phyloP scores from a whole-genome alignment of 1,139 yeast species.

The Scheffersomyces cryptocercus region DNA sequence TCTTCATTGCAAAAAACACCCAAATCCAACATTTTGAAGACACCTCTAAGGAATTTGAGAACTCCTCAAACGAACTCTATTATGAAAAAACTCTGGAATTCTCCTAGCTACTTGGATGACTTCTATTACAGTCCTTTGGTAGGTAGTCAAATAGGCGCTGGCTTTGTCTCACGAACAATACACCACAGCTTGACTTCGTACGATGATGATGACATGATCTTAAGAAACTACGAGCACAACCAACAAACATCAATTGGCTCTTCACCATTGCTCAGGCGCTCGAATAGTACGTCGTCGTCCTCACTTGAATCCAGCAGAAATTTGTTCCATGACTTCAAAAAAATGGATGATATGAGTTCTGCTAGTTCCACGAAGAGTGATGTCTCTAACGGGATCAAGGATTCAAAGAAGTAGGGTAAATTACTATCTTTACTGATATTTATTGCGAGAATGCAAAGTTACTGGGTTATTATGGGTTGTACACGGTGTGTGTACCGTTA shows the following conservation, averaged over 20 bases:
- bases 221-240: slow-evolving; percentile 42
- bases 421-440: no score
- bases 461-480: no score
- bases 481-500: no score
- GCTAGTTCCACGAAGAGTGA: slow-evolving; percentile 6
- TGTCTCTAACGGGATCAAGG: slow-evolving; percentile 1
- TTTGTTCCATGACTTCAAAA: slow-evolving; percentile 21
- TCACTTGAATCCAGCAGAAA: slow-evolving; percentile 16
- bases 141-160: slow-evolving; percentile 23
- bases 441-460: no score
- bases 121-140: slow-evolving; percentile 61
- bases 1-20: slow-evolving; percentile 23
- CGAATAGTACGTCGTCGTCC: slow-evolving; percentile 6
- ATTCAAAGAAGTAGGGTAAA: no score
- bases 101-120: slow-evolving; percentile 68
- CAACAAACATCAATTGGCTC: slow-evolving; percentile 9
- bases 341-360: slow-evolving; percentile 9
- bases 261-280: slow-evolving; percentile 1
- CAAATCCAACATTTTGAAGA: slow-evolving; percentile 30
- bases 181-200: slow-evolving; percentile 32
- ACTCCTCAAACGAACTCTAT: slow-evolving; percentile 48
- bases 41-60: slow-evolving; percentile 41
- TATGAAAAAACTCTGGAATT: slow-evolving; percentile 56
- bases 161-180: slow-evolving; percentile 1
- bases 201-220: slow-evolving; percentile 60